Percentiles rank a stretch among this genome's conserved stretches.
These are phyloP conservation scores for Xanthoparmelia taractica DNA, from an alignment of 495 filamentous ascomycete genomes.

Conservation along the genomic window DNA sequence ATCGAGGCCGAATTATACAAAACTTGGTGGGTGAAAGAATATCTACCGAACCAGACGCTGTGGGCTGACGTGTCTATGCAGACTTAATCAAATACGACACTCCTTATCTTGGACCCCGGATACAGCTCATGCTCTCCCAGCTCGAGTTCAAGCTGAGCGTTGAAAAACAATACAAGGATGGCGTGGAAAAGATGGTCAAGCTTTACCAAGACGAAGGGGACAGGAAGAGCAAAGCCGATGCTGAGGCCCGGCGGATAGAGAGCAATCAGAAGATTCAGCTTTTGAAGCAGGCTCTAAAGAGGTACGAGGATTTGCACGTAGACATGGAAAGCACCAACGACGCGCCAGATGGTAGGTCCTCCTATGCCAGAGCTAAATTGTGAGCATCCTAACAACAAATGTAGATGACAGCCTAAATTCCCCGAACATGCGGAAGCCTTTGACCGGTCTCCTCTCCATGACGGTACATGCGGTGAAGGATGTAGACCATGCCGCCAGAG, in stretches of 20 bases:
- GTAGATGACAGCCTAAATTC: conserved; percentile 94
- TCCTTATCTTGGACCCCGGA: conserved; percentile 87
- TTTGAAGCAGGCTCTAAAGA: conserved; percentile 86
- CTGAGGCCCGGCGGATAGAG: conserved; percentile 79
- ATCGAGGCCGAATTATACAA: conserved; percentile 81
- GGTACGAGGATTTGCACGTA: conserved; percentile 96
- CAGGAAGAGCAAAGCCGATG: conserved; percentile 86
- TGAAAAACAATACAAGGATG: conserved; percentile 98
- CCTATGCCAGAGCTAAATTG: neutral
- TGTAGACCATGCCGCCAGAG: conserved; percentile 86
- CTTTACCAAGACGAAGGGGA: conserved; percentile 98
- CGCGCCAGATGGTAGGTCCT: conserved; percentile 66
- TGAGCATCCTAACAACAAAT: conserved; percentile 17
- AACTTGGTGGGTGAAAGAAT: conserved; percentile 65
- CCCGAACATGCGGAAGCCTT: conserved; percentile 86
- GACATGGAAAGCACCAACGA: conserved; percentile 78
- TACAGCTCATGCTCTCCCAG: conserved; percentile 98
- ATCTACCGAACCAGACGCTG: neutral
- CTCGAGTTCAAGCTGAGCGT: conserved; percentile 98
- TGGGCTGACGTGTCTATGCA: conserved; percentile 33
- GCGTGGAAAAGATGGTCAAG: conserved; percentile 98
- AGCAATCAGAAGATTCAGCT: conserved; percentile 97
- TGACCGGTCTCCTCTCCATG: conserved; percentile 82
- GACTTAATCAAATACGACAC: conserved; percentile 99
- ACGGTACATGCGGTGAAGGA: conserved; percentile 83